These are phyloP conservation scores for Pezicula neosporulosa DNA, from an alignment of 2,329 filamentous ascomycete genomes.

Conservation along the genomic window DNA sequence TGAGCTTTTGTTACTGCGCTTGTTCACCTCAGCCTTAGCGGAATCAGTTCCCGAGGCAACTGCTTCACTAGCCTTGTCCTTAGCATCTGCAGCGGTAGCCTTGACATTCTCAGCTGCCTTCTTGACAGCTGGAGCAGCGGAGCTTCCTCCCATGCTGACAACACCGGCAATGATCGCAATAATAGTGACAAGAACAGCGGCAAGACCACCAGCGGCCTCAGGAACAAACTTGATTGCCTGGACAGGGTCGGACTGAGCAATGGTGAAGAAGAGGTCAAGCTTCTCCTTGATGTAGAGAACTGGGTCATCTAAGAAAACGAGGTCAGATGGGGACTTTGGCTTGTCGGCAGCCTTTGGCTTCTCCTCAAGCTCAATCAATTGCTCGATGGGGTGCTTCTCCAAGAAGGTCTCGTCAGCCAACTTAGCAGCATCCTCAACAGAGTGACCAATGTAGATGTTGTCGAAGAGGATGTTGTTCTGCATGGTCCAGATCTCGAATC, in stretches of 20 bases:
- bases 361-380: constrained; percentile 71
- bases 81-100: constrained; percentile 72
- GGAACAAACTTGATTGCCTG: constrained; percentile 85
- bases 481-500: constrained; percentile 99
- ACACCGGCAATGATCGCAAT: constrained; percentile 67
- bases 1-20: constrained; percentile 26
- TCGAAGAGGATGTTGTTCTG: constrained; percentile 98
- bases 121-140: constrained; percentile 71
- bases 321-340: constrained; percentile 68
- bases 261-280: constrained; percentile 82
- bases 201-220: constrained; percentile 81
- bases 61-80: constrained; percentile 66
- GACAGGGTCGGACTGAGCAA: constrained; percentile 76
- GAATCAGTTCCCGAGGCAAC: constrained; percentile 63
- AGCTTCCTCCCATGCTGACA: constrained; percentile 60
- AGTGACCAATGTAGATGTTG: constrained; percentile 99
- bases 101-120: constrained; percentile 61
- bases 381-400: constrained; percentile 81
- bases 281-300: constrained; percentile 88
- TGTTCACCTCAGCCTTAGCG: constrained; percentile 54
- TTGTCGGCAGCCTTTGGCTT: constrained; percentile 68
- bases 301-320: constrained; percentile 89
- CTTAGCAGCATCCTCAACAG: constrained; percentile 84
- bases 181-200: constrained; percentile 65
- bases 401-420: constrained; percentile 87